Base-by-base conservation (phyloP, 228 moss, liverwort and hornwort genomes). In the Sphagnum magellanicum region DNA sequence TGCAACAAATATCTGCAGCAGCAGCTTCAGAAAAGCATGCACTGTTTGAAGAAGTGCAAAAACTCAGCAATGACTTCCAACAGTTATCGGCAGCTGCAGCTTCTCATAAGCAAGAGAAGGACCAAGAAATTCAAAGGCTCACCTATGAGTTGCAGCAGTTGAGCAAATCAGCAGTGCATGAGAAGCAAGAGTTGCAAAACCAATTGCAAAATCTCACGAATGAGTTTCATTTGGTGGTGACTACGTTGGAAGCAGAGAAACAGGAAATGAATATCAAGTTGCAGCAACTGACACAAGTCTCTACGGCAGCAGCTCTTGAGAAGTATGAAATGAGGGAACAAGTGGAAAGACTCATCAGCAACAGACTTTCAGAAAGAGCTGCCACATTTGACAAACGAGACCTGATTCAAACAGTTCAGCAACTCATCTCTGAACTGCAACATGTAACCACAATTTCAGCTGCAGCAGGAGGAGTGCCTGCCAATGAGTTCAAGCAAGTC, bases 11-110 rank as follows among this genome's bases (percentile, higher is more conserved):
- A 13, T 82, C 71, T 16, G 75, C 77, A 66, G 68, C 72, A 49
- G 79, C 79, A 60, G 68, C 70, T 61, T 68, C 61, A n/a, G 85
- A 85, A 48, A 85, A 85, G 71, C 82, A 82, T 68, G 82, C 77
- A 49, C 79, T 85, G 85, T 0, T 85, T 0, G 68, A 77, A 8
- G 81, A 82, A 77, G 75, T 82, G 50, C 79, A 85, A 60, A 61
- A 75, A 9, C 76, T 82, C 0, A 82, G 81, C 0, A 73, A 12
- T 63, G 81, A 85, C 0, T 85, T 79, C 81, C 77, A 79, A 72
- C 75, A 85, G 63, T 1, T 85, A 0, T 85, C 85, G 6, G 7
- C 73, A 47, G 71, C 71, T 16, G 82, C 75, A 46, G 50, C 69
- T 0, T 48, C 66, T 59, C 82, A 82, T 5, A 85, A 85, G 71